These are phyloP conservation scores for Plasmodium blacklocki DNA, from an alignment of 169 alveolate genomes.

Conservation along the genomic window DNA sequence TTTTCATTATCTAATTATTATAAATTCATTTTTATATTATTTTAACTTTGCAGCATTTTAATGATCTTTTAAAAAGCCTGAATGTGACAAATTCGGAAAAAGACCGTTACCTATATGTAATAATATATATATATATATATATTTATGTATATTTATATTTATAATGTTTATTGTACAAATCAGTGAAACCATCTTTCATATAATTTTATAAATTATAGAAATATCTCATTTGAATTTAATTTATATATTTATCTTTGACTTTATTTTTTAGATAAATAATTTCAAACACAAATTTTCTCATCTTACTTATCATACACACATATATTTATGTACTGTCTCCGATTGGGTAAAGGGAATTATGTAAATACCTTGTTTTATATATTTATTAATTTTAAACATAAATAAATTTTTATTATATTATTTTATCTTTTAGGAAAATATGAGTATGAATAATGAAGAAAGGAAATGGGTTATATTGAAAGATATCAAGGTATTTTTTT, in stretches of 20 bases:
- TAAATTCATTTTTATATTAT: not conserved
- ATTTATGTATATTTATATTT: not conserved
- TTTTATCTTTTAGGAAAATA: conserved; percentile 40
- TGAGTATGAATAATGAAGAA: conserved; percentile 18
- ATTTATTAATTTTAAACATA: not conserved
- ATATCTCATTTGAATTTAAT: too few relatives aligned
- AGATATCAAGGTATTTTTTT: conserved; percentile 49
- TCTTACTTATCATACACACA: conserved; percentile 50
- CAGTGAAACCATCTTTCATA: not conserved
- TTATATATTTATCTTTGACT: not conserved
- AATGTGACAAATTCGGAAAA: conserved; percentile 19
- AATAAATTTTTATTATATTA: not conserved
- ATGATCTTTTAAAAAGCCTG: conserved; percentile 13
- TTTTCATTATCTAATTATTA: not conserved
- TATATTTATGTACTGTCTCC: conserved; percentile 47
- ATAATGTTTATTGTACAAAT: not conserved
- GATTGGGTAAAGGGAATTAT: conserved; percentile 24
- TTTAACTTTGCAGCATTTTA: conserved; percentile 32
- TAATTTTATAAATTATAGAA: not conserved
- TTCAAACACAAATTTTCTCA: conserved; percentile 70
- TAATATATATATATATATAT: not conserved
- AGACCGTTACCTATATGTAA: conserved; percentile 48
- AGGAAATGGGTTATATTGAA: conserved; percentile 48
- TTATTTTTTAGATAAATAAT: conserved; percentile 30
- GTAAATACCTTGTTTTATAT: conserved; percentile 2